Percentiles rank a stretch among this genome's conserved stretches.
These are phyloP conservation scores for Paramecium tetraurelia DNA, from an alignment of 73 alveolate species.

Conservation along the genomic window DNA sequence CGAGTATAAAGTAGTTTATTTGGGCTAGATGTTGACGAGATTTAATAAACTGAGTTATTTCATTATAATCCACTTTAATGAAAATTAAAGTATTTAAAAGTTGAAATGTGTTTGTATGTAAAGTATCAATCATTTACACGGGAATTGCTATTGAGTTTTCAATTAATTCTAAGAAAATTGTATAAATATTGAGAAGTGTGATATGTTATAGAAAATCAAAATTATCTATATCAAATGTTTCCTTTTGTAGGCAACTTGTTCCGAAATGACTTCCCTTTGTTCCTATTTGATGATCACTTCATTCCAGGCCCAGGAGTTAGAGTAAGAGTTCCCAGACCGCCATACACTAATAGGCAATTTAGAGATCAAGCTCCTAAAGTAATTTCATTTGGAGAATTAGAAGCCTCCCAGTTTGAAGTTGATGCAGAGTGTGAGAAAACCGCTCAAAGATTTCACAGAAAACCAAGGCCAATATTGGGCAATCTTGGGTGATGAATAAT, in stretches of 20 bases:
- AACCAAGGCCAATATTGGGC: slow-evolving; percentile 20
- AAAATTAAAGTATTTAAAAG: neutral
- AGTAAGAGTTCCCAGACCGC: slow-evolving; percentile 41
- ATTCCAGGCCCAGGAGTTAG: neutral
- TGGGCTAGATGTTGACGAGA: neutral
- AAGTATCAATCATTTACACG: neutral
- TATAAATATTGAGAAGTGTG: no score
- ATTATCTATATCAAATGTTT: neutral
- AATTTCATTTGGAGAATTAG: neutral
- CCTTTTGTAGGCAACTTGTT: neutral
- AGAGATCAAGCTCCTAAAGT: slow-evolving; percentile 31
- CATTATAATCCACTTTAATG: neutral
- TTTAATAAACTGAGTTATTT: neutral
- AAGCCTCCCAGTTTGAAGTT: neutral
- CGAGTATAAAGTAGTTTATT: neutral
- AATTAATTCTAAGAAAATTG: neutral
- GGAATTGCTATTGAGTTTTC: neutral
- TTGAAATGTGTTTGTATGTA: neutral
- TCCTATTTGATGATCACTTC: slow-evolving; percentile 12
- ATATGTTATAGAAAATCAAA: neutral
- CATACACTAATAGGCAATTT: slow-evolving; percentile 1
- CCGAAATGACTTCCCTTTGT: neutral
- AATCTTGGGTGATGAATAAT: neutral
- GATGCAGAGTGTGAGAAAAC: neutral
- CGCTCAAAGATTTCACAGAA: neutral